These are phyloP conservation scores for Plasmodium yoelii DNA, from an alignment of 169 alveolate genomes.

Conservation along the genomic window DNA sequence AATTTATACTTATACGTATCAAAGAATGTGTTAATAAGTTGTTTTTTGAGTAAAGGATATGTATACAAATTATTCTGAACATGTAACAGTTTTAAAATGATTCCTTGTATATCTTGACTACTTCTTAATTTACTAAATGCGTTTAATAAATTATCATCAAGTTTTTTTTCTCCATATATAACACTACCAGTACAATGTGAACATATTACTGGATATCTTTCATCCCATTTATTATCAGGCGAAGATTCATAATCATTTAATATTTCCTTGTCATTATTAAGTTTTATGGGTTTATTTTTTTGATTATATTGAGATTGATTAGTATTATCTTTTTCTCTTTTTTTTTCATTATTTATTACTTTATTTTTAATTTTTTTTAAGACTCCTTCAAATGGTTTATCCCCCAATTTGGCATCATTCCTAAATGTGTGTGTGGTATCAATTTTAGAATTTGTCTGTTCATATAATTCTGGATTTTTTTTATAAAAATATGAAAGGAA, in stretches of 20 bases:
- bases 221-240: background rate
- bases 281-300: background rate
- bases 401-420: too few relatives aligned
- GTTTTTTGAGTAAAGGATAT: conserved; percentile 10
- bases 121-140: conserved; percentile 90
- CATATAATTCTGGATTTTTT: background rate
- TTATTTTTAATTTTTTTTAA: background rate
- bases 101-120: conserved; percentile 90
- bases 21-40: conserved; percentile 11
- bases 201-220: conserved; percentile 83
- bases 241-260: background rate
- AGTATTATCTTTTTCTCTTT: background rate
- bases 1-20: conserved; percentile 9
- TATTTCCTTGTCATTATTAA: background rate
- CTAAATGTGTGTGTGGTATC: background rate
- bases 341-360: background rate
- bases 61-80: conserved; percentile 17
- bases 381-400: background rate
- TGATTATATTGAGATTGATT: background rate
- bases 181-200: conserved; percentile 95
- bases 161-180: conserved; percentile 92
- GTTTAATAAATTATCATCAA: conserved; percentile 86
- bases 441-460: background rate
- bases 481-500: conserved; percentile 43
- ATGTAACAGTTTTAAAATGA: conserved; percentile 80